These are phyloP conservation scores for Martiniozyma asiatica DNA, from an alignment of 1,139 yeast genomes.

Conservation along the genomic window DNA sequence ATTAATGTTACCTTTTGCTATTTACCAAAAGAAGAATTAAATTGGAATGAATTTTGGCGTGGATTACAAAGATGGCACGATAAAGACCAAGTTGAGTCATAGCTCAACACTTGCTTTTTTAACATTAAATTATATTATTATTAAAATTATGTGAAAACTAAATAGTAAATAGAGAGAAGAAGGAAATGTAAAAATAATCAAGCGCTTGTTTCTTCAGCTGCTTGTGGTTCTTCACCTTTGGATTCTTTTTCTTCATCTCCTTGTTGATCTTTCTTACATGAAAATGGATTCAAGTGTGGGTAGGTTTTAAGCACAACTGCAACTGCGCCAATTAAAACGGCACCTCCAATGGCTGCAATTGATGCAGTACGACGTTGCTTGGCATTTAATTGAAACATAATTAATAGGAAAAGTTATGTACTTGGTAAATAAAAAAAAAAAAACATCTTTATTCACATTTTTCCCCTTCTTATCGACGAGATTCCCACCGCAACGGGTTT, in stretches of 20 bases:
- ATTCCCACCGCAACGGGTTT: too few relatives aligned
- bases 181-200: too few relatives aligned
- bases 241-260: slow-evolving; percentile 14
- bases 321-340: slow-evolving; percentile 33
- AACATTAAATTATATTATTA: too few relatives aligned
- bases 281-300: slow-evolving; percentile 32
- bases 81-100: too few relatives aligned
- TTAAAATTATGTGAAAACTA: too few relatives aligned
- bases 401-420: too few relatives aligned
- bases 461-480: too few relatives aligned
- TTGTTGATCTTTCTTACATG: slow-evolving; percentile 4
- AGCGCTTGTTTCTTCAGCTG: too few relatives aligned
- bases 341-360: slow-evolving; percentile 27
- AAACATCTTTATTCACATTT: too few relatives aligned
- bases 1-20: slow-evolving; percentile 6
- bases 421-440: too few relatives aligned
- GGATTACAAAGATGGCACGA: neutral
- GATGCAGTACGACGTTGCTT: slow-evolving; percentile 18
- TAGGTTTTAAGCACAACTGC: slow-evolving; percentile 36
- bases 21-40: slow-evolving; percentile 24
- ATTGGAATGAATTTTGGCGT: neutral
- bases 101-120: too few relatives aligned
- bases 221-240: slow-evolving; percentile 4
- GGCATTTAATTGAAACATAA: slow-evolving; percentile 4
- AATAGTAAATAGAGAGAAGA: too few relatives aligned